Evolutionary conservation across 2,329 filamentous ascomycete genomes (phyloP), one percentile per base, ranked within the genome.

Genomic region (Macroventuria anomochaeta): DNA sequence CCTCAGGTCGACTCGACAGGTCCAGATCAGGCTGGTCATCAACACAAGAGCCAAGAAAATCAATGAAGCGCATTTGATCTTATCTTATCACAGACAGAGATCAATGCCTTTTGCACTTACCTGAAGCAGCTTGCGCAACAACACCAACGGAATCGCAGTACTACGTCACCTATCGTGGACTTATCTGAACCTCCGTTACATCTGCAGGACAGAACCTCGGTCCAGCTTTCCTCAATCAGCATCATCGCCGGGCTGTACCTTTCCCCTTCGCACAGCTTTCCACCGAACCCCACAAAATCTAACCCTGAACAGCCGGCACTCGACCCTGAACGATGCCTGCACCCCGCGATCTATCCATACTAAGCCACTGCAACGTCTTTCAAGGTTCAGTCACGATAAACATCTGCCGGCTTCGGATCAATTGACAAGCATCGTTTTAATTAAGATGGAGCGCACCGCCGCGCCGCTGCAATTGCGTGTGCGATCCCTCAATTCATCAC

Each of bases 211-310:
- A 49, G 7, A 36, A 37, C 34, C 40, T 53, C 50, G 55, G 57
- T 39, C 18, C 53, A 39, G 44, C 39, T 31, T 41, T 43, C 57
- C 59, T 33, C 32, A 51, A 53, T 52, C 36, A 53, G 49, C 43
- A 57, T 38, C 26, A 49, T 34, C 31, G 49, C 53, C 51, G 53
- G 53, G 18, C n/a, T 44, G 39, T 34, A 33, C 51, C 32, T 54
- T 43, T 54, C 34, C 34, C 31, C 33, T 43, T 62, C 57, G 57
- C 50, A 54, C 13, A 36, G 32, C 37, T 48, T 57, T 61, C 38
- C 32, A 43, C 58, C 57, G 60, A 61, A 57, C 55, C 55, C 57
- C 59, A 53, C 57, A 59, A 50, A 40, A 53, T 49, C 23, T 23
- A 41, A 49, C 46, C 48, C 33, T 47, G 31, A 25, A 47, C 23